phyloP scores from a whole-genome alignment of 345 rosid genomes.

The Punica granatum region DNA sequence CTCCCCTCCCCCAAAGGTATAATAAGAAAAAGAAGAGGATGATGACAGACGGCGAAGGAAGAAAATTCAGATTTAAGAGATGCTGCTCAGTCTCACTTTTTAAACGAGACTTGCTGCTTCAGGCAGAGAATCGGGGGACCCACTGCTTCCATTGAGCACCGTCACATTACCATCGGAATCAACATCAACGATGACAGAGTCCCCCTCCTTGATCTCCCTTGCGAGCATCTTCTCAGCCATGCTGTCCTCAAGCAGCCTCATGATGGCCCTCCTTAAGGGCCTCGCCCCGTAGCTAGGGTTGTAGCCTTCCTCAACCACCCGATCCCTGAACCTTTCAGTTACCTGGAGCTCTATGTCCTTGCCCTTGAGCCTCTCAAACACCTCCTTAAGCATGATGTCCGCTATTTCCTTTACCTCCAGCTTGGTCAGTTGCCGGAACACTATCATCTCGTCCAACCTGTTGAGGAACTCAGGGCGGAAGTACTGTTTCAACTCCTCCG shows the following conservation, averaged over 20 bases:
- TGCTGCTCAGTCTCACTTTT: background rate
- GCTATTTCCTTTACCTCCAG: slow-evolving; percentile 90
- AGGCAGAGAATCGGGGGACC: slow-evolving; percentile 47
- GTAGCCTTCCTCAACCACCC: slow-evolving; percentile 94
- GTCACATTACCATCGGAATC: slow-evolving; percentile 74
- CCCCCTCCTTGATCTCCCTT: slow-evolving; percentile 88
- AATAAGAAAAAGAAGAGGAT: too few species aligned
- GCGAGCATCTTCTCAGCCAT: slow-evolving; percentile 99
- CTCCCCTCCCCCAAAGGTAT: too few species aligned
- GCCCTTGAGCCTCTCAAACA: slow-evolving; percentile 57
- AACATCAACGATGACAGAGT: slow-evolving; percentile 83
- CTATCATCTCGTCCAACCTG: slow-evolving; percentile 95
- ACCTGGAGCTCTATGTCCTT: slow-evolving; percentile 93
- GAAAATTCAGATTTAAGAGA: too few species aligned
- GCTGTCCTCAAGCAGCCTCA: slow-evolving; percentile 91
- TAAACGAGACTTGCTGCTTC: slow-evolving; percentile 15
- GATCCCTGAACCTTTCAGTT: slow-evolving; percentile 78
- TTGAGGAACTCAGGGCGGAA: slow-evolving; percentile 96
- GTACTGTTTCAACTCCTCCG: slow-evolving; percentile 83
- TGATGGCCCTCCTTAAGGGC: slow-evolving; percentile 90
- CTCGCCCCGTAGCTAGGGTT: slow-evolving; percentile 97
- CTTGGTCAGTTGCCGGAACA: slow-evolving; percentile 85
- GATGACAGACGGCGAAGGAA: too few species aligned
- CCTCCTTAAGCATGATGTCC: slow-evolving; percentile 92
- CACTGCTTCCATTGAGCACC: slow-evolving; percentile 75